These are phyloP conservation scores for Tagetes erecta DNA, from an alignment of 129 eudicot genomes.

Conservation along the genomic window DNA sequence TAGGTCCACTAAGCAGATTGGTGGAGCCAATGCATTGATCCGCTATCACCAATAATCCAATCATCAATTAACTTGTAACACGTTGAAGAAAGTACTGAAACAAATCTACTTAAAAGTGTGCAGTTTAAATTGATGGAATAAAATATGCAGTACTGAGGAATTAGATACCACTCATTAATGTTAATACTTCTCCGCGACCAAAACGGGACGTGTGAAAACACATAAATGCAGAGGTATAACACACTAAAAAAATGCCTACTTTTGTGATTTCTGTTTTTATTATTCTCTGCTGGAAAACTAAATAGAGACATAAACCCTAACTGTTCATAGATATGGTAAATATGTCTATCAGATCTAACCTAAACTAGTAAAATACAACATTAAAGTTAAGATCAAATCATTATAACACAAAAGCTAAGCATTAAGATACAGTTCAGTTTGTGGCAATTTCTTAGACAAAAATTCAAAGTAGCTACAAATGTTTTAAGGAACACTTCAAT, in stretches of 20 bases:
- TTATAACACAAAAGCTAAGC: not conserved
- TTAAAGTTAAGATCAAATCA: slow-evolving; percentile 13
- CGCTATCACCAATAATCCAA: slow-evolving; percentile 35
- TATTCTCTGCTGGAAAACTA: not conserved
- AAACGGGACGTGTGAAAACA: not conserved
- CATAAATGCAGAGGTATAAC: too few relatives aligned
- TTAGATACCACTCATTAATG: not conserved
- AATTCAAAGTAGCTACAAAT: not conserved
- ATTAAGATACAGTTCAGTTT: slow-evolving; percentile 6
- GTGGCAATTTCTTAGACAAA: not conserved
- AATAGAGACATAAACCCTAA: slow-evolving; percentile 20
- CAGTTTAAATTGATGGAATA: not conserved
- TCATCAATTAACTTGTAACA: slow-evolving; percentile 19
- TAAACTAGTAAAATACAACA: slow-evolving; percentile 10
- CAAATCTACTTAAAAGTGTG: not conserved
- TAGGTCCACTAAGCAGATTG: slow-evolving; percentile 29
- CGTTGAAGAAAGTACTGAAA: not conserved
- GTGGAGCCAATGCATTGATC: slow-evolving; percentile 38
- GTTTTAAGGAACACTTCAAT: not conserved
- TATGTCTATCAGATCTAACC: slow-evolving; percentile 9
- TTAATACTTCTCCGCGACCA: not conserved
- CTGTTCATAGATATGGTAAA: not conserved
- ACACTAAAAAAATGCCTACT: too few relatives aligned
- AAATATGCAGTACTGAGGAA: not conserved
- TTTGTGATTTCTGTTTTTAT: not conserved